phyloP scores from a whole-genome alignment of 768 basidiomycete species.

The Xanthoconium stramineum region DNA sequence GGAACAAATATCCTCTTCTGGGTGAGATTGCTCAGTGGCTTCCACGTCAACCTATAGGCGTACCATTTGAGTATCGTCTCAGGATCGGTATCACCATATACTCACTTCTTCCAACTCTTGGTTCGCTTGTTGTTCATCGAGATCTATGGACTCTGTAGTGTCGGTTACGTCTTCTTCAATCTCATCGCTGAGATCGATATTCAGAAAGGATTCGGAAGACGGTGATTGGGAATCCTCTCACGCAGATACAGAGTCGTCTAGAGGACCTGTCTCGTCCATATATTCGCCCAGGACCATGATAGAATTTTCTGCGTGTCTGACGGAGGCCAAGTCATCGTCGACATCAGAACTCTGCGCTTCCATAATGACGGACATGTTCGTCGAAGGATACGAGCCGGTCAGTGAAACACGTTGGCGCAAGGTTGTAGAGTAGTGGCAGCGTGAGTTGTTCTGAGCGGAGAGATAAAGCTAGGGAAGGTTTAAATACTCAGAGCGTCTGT shows the following conservation, averaged over 20 bases:
- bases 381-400: background rate
- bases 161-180: constrained; percentile 14
- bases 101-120: constrained; percentile 18
- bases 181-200: constrained; percentile 15
- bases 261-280: background rate
- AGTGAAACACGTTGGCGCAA: background rate
- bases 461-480: background rate
- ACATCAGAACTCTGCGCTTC: constrained; percentile 10
- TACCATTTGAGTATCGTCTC: background rate
- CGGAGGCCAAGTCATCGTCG: constrained; percentile 7
- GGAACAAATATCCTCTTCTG: constrained; percentile 25
- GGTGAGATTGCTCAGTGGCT: constrained; percentile 1
- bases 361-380: constrained; percentile 14
- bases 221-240: constrained; percentile 15
- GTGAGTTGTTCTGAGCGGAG: background rate
- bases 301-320: constrained; percentile 5
- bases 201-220: constrained; percentile 20
- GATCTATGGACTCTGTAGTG: constrained; percentile 11
- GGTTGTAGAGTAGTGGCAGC: background rate
- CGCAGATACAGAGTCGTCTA: background rate
- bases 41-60: constrained; percentile 19
- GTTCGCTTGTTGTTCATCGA: constrained; percentile 8
- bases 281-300: constrained; percentile 7
- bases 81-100: background rate
- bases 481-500: constrained; percentile 8